Evolutionary conservation across 1,284 basidiomycete species (phyloP), one percentile per base, ranked within the genome.

Genomic region (Rhizoctonia solani): DNA sequence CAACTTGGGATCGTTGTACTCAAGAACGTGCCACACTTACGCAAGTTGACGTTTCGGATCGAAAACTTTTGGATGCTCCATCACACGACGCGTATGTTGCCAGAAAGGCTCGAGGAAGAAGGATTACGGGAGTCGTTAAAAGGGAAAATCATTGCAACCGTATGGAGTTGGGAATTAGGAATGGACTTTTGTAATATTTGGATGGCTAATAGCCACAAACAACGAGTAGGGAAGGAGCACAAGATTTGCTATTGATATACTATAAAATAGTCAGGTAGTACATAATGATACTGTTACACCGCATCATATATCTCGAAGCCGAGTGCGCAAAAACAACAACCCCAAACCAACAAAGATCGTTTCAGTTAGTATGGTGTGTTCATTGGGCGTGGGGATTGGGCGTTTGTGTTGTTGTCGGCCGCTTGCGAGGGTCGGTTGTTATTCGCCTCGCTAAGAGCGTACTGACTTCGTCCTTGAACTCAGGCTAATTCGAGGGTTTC

Each of bases 91-190:
- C 13, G 25, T 21, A 54, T 53, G 3, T 23, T 66, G 39, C 50
- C 61, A 9, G 61, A 49, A n/a, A 66, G 21, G 19, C 41, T 66
- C 25, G 41, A 42, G 8, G 50, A 29, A 2, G 50, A 53, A 32
- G 61, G 61, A 8, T 39, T 66, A 27, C 21, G 30, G 27, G 50
- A 66, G 42, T 25, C 41, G 19, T 19, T 53, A 6, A 66, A 41
- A 21, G 61, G 52, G 27, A 66, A 54, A 16, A 32, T 44, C n/a
- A 46, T 66, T 44, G 32, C 37, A 14, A 41, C 27, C 41, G 61
- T 66, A 27, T 66, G 61, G 61, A 66, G 61, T 19, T 66, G 61
- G 61, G 61, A 66, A 34, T 52, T 66, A 42, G 61, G 61, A 19
- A 54, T 66, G n/a, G 50, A 66, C 19, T 41, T 66, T 14, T 54